Percentiles rank a stretch among this genome's conserved stretches.
Evolutionary conservation across 805 yeast species (phyloP).

Genomic region (Komagataella mondaviorum): DNA sequence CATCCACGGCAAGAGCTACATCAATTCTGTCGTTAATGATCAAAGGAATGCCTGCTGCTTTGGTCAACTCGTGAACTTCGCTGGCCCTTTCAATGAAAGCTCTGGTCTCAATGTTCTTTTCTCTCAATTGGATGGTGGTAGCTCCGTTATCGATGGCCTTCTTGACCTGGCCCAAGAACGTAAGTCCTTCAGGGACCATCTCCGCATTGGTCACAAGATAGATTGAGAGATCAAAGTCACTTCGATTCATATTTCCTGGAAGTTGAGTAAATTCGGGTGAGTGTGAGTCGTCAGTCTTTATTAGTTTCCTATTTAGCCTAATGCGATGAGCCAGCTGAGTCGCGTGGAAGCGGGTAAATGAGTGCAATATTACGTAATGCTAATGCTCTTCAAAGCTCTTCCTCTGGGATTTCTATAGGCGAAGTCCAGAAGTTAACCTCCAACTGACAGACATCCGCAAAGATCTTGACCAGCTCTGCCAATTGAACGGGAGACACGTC

Average conservation of each 20-base stretch:
- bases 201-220: conserved; percentile 75
- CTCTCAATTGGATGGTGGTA: conserved; percentile 74
- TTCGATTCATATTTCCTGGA: conserved; percentile 4
- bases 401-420: not conserved
- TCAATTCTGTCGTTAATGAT: conserved; percentile 81
- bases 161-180: conserved; percentile 48
- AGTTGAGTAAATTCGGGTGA: not conserved
- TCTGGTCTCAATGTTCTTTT: conserved; percentile 56
- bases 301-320: not conserved
- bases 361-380: not conserved
- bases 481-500: conserved; percentile 29
- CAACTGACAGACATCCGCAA: conserved; percentile 40
- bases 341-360: not conserved
- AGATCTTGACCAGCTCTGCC: conserved; percentile 40
- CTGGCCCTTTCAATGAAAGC: conserved; percentile 53
- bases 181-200: conserved; percentile 48
- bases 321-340: not conserved
- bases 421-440: conserved; percentile 58
- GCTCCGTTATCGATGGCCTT: conserved; percentile 59
- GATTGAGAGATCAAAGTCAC: conserved; percentile 36
- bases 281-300: not conserved
- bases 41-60: conserved; percentile 49
- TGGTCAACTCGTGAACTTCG: conserved; percentile 48
- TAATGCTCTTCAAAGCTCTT: not conserved
- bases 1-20: conserved; percentile 79